A percentile compares a stretch with the other conserved stretches of the same genome.
These are phyloP conservation scores for Nigrospora osmanthi DNA, from an alignment of 2,329 filamentous ascomycete genomes.

Conservation along the genomic window DNA sequence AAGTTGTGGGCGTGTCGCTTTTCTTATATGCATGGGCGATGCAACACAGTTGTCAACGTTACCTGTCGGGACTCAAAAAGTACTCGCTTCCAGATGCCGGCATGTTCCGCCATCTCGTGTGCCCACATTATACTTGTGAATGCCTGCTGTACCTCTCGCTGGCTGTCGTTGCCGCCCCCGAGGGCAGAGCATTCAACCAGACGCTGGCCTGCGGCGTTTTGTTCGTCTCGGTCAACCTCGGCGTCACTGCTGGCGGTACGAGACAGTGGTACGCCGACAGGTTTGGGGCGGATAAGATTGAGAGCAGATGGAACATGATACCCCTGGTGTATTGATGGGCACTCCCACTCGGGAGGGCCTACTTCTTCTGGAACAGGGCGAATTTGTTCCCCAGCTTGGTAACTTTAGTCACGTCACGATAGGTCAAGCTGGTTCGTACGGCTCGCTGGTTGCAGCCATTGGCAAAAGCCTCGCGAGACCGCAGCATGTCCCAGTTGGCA, in stretches of 20 bases:
- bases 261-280: conserved; percentile 70
- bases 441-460: conserved; percentile 49
- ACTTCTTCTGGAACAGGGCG: conserved; percentile 36
- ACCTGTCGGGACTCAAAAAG: conserved; percentile 65
- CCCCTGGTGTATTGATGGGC: conserved; percentile 52
- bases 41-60: conserved; percentile 67
- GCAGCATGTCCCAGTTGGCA: conserved; percentile 65
- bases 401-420: conserved; percentile 79
- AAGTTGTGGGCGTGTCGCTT: conserved; percentile 47
- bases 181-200: conserved; percentile 57
- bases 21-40: conserved; percentile 64
- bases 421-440: conserved; percentile 67
- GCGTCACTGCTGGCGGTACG: conserved; percentile 71
- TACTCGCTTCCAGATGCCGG: conserved; percentile 74
- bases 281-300: conserved; percentile 61
- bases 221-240: conserved; percentile 75
- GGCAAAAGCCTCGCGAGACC: conserved; percentile 34
- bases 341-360: background rate
- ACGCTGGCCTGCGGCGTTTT: conserved; percentile 62
- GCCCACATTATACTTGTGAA: conserved; percentile 89
- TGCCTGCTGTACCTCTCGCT: conserved; percentile 77
- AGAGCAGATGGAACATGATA: conserved; percentile 66
- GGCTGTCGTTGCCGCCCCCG: conserved; percentile 64
- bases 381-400: conserved; percentile 65
- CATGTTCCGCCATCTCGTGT: conserved; percentile 65